Evolutionary conservation across 306 rosid species (phyloP), one percentile per base, ranked within the genome.

Genomic region (Prunus mume): DNA sequence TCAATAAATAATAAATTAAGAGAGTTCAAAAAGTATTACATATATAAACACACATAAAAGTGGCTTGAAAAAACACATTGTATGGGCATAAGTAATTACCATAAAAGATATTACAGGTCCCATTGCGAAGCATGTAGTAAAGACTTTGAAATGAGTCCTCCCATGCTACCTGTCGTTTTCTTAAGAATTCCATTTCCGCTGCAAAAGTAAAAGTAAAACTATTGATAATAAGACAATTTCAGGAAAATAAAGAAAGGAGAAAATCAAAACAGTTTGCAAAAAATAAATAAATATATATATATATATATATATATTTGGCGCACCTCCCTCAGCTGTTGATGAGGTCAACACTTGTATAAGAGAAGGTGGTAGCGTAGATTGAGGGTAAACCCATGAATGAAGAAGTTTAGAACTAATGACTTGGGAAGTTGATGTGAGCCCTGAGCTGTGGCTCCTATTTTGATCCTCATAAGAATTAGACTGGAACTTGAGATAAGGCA

Each of bases 371-470:
- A 96, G 83, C 70, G 88, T 74, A 64, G 97, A 89, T 82, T 96
- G 99, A 60, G 98, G 98, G 78, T 94, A 88, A 86, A 90, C 80
- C 98, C 98, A 94, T 43, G 98, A 92, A 80, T 90, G 92, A 79
- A 94, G 76, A 54, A 76, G 79, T 67, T 80, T 76, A 64, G 83
- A 72, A 61, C 61, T 67, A 12, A 78, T 71, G 25, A 76, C 83
- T 56, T 82, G 74, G 12, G 88, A 85, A 83, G 79, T 78, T 15
- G 79, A 50, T 46, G 76, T 46, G 52, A 50, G 71, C 60, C 57
- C 72, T 12, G 81, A 80, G 77, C 71, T 38, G 69, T 24, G 28
- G 69, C 83, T 83, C 74, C 79, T 68, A 78, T 72, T 74, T 75
- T 84, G 86, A 83, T 76, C 84, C 58, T 62, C 79, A 65, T 58